These are phyloP conservation scores for Funneliformis geosporum DNA, from an alignment of 192 early-diverging fungal species.

Conservation along the genomic window DNA sequence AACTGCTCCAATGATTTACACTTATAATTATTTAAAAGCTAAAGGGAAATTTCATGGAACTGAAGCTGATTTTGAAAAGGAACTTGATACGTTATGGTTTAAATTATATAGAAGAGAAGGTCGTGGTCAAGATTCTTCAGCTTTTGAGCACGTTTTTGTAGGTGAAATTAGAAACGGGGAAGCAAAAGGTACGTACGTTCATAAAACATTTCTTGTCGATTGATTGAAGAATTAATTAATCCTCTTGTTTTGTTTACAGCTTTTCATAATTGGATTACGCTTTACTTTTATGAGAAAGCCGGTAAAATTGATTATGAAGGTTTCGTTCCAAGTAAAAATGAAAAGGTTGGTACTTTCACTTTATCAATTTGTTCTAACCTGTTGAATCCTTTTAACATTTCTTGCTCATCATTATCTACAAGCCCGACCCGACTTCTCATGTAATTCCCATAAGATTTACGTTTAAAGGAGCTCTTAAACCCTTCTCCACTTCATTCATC, in stretches of 20 bases:
- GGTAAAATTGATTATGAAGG: slow-evolving; percentile 25
- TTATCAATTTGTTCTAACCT: neutral
- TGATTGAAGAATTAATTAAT: neutral
- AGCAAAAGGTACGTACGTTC: slow-evolving; percentile 14
- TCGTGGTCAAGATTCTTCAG: slow-evolving; percentile 3
- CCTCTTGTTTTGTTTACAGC: neutral
- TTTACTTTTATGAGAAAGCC: slow-evolving; percentile 22
- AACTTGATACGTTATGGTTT: slow-evolving; percentile 26
- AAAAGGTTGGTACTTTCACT: neutral
- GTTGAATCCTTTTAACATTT: neutral
- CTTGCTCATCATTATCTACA: neutral
- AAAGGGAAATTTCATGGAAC: neutral
- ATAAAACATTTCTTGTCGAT: neutral
- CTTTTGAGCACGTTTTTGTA: slow-evolving; percentile 32
- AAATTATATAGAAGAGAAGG: slow-evolving; percentile 26
- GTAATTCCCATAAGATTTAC: slow-evolving; percentile 16
- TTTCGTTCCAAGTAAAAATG: neutral
- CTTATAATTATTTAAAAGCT: slow-evolving; percentile 14
- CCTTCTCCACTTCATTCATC: slow-evolving; percentile 27
- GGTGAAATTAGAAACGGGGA: slow-evolving; percentile 23
- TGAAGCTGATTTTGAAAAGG: neutral
- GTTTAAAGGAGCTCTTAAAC: slow-evolving; percentile 13
- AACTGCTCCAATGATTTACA: slow-evolving; percentile 27
- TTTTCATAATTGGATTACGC: slow-evolving; percentile 32
- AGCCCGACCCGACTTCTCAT: slow-evolving; percentile 15